Conservation (phyloP, 306 rosid species). For the Quercus ilex region DNA sequence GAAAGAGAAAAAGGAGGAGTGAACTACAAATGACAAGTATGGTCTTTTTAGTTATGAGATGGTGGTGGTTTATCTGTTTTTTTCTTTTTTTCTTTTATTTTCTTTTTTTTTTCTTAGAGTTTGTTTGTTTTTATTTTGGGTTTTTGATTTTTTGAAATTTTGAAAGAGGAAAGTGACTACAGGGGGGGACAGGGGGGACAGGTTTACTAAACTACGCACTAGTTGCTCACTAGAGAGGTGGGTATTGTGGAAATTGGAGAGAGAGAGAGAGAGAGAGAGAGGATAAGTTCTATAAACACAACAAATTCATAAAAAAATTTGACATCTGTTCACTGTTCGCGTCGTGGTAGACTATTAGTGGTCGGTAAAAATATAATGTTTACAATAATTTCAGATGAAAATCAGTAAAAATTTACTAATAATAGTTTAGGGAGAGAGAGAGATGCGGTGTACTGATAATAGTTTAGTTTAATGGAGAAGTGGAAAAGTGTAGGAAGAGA, state of each 20-base stretch:
- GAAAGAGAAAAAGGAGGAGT: conserved; percentile 1
- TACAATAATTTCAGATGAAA: fast-evolving
- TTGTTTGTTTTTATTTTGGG: too few relatives aligned
- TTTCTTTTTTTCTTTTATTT: not conserved
- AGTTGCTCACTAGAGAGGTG: too few relatives aligned
- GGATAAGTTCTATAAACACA: too few relatives aligned
- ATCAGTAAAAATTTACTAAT: too few relatives aligned
- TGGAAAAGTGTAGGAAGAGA: not conserved
- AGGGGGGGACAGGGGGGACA: not conserved
- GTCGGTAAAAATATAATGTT: too few relatives aligned
- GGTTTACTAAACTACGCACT: not conserved
- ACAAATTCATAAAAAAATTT: too few relatives aligned
- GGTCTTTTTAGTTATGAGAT: conserved; percentile 21
- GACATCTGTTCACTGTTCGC: too few relatives aligned
- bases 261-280: too few relatives aligned
- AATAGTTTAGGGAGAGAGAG: not conserved
- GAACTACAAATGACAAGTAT: conserved; percentile 35
- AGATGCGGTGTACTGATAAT: not conserved
- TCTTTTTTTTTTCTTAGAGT: not conserved
- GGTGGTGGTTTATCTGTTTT: conserved; percentile 32
- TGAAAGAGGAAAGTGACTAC: not conserved
- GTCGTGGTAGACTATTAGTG: too few relatives aligned
- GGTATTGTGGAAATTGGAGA: too few relatives aligned
- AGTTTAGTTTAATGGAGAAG: not conserved
- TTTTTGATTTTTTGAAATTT: not conserved